Conservation (phyloP, 83 land plant genomes). For the Isoetes engelmannii region DNA sequence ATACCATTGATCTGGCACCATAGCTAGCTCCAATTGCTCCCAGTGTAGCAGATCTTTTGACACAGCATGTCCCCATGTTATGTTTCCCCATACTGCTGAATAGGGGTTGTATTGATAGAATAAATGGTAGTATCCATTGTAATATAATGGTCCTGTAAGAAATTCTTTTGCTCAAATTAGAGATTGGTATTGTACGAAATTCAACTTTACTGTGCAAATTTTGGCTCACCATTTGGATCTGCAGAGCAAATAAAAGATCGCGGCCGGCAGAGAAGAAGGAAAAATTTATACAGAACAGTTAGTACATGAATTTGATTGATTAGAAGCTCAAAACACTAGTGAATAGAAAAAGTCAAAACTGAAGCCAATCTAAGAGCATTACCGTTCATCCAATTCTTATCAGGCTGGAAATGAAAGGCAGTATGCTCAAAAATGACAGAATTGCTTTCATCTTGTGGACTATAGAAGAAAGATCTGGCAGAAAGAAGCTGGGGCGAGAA, state of each 20-base stretch:
- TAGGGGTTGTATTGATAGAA: conserved; percentile 94
- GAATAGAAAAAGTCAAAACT: not conserved
- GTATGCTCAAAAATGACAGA: not conserved
- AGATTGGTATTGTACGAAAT: not conserved
- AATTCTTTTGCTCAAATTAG: not conserved
- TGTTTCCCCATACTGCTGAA: conserved; percentile 77
- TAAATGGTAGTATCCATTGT: conserved; percentile 86
- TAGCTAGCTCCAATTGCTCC: conserved; percentile 68
- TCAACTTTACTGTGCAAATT: not conserved
- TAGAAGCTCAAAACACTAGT: not conserved
- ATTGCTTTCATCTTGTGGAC: too few relatives aligned
- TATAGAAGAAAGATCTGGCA: too few relatives aligned
- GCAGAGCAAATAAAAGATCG: not conserved
- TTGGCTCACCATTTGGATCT: conserved; percentile 17
- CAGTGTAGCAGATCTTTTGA: conserved; percentile 80
- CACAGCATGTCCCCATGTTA: conserved; percentile 93
- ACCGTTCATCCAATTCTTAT: conserved; percentile 28
- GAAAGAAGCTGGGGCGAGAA: too few relatives aligned
- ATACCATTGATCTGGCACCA: conserved; percentile 79
- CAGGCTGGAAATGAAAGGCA: conserved; percentile 28
- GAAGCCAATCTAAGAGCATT: not conserved
- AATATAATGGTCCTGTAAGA: conserved; percentile 61
- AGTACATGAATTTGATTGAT: not conserved
- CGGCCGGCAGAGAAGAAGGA: not conserved
- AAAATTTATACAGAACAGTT: not conserved